Conservation (phyloP, 163 green algal species). For the Coccomyxa subellipsoidea region DNA sequence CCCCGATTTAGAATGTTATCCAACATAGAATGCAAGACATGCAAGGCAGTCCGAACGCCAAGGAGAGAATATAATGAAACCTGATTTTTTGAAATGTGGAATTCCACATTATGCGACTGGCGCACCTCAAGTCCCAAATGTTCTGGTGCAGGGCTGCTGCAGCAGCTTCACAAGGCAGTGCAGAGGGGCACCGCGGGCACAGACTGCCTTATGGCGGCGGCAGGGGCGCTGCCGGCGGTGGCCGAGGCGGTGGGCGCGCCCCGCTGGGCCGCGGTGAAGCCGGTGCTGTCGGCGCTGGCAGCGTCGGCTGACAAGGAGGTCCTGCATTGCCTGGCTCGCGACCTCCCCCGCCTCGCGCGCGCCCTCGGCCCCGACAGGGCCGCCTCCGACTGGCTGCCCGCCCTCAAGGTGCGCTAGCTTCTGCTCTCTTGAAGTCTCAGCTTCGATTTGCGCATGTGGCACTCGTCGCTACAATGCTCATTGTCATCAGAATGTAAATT, state of each 20-base stretch:
- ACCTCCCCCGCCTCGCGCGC: slow-evolving; percentile 30
- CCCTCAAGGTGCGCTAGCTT: slow-evolving; percentile 6
- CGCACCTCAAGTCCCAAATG: too few relatives aligned
- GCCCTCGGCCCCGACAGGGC: slow-evolving; percentile 26
- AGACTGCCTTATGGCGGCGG: slow-evolving; percentile 18
- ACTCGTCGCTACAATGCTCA: too few relatives aligned
- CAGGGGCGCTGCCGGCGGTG: slow-evolving; percentile 28
- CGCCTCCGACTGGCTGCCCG: background rate
- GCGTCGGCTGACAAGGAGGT: slow-evolving; percentile 22
- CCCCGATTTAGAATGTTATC: too few relatives aligned
- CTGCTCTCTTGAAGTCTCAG: too few relatives aligned
- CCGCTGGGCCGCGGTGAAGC: slow-evolving; percentile 26
- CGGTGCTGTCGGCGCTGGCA: slow-evolving; percentile 41
- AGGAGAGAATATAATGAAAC: too few relatives aligned
- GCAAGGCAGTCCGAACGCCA: too few relatives aligned
- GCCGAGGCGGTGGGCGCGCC: slow-evolving; percentile 13
- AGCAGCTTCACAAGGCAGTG: background rate
- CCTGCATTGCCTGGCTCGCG: slow-evolving; percentile 29
- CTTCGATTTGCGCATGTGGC: too few relatives aligned
- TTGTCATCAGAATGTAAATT: too few relatives aligned
- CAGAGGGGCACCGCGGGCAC: background rate
- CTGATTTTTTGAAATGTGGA: too few relatives aligned
- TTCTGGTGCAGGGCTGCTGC: slow-evolving; percentile 13
- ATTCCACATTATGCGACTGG: too few relatives aligned
- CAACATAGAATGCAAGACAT: too few relatives aligned